phyloP scores from a whole-genome alignment of 2,329 filamentous ascomycete genomes.

The Grosmannia serpens region DNA sequence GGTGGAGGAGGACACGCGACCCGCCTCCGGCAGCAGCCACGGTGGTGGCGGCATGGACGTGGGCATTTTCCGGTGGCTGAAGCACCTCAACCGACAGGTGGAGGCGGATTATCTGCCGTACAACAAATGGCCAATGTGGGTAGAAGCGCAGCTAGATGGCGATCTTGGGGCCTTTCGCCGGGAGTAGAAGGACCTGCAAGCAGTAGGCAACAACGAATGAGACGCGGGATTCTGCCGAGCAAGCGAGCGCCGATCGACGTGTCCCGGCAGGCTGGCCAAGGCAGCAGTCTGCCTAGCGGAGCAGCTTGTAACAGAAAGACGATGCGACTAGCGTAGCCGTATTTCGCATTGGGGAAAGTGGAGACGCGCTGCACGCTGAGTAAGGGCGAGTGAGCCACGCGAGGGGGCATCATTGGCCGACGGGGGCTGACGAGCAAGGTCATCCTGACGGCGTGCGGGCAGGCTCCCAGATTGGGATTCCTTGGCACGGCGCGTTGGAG shows the following conservation, averaged over 20 bases:
- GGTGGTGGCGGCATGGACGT: conserved; percentile 20
- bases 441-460: too few relatives aligned
- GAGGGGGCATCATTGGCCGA: too few relatives aligned
- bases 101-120: conserved; percentile 31
- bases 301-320: not conserved
- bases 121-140: conserved; percentile 44
- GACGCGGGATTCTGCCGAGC: not conserved
- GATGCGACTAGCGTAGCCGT: not conserved
- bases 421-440: too few relatives aligned
- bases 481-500: too few relatives aligned
- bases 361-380: not conserved
- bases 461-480: too few relatives aligned
- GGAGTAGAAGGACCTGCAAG: too few relatives aligned
- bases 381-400: too few relatives aligned
- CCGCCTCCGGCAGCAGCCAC: not conserved
- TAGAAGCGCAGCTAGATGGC: conserved; percentile 34
- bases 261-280: too few relatives aligned
- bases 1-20: conserved; percentile 17
- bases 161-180: conserved; percentile 34
- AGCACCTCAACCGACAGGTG: conserved; percentile 35
- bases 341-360: not conserved
- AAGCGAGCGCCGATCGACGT: too few relatives aligned
- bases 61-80: conserved; percentile 39
- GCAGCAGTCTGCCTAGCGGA: not conserved
- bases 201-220: too few relatives aligned